Evolutionary conservation across 164 flowering plant genomes (phyloP), one percentile per base, ranked within the genome.

Genomic region (Protea cynaroides): DNA sequence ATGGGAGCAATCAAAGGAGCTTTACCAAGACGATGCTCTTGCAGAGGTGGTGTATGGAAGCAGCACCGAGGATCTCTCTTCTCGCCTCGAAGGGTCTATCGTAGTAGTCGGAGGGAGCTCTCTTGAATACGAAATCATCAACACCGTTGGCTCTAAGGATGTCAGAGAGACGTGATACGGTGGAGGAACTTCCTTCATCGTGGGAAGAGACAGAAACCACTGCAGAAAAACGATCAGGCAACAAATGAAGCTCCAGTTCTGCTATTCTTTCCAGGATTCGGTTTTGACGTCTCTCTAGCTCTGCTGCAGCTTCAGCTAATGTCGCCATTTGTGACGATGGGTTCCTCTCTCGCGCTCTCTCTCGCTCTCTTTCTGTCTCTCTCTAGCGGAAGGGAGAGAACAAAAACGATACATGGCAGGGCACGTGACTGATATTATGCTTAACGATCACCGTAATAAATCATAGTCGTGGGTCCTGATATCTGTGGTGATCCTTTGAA

Each of bases 11-110:
- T 6, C n/a, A 2, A 40, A 40, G 52, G 18, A 34, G 52, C 13
- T 6, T 29, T 72, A 90, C 97, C 80, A 95, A 65, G 24, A 95
- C 99, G 69, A 95, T 95, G 87, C 91, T 89, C 74, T 95, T 92
- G 86, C 99, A 95, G 69, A 95, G 90, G 72, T 95, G 99, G 60
- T 90, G 64, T 46, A 92, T 55, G 1, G 97, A 86, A 23, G 86
- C 68, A 56, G 97, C 99, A 15, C 71, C 79, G 57, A 95, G 87
- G 46, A 78, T 63, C 53, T 81, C 88, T 8, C 97, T 74, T n/a
- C 97, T 76, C 37, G 69, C 67, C 29, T 92, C 97, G 59, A 88
- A 74, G n/a, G 88, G 61, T 72, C 75, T 74, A 34, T 92, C 96
- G 80, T 95, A 92, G 82, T 89, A 95, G 70, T 92, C 90, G 19